Evolutionary conservation across 225 moss, liverwort and hornwort species (phyloP), one percentile per base, ranked within the genome.

Genomic region (Asterella californica): DNA sequence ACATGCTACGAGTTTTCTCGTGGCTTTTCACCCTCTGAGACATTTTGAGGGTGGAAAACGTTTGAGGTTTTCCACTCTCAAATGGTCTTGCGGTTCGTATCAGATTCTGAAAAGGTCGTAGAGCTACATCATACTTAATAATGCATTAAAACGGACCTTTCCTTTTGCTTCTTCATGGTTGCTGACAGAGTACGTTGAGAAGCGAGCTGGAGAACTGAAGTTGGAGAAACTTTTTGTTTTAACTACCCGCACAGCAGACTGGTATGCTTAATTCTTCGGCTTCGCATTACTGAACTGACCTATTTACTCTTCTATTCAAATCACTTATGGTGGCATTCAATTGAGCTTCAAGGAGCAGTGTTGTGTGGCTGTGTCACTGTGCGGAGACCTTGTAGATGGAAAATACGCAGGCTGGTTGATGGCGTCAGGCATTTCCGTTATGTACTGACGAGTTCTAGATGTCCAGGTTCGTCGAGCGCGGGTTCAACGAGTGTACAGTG

Each of bases 231-330:
- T 95, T 60, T 95, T 95, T 60, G 91, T 95, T 67, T 84, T 95
- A 42, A 95, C 95, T 55, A 95, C 95, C 33, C 93, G 93, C 67
- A 94, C 95, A 66, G 90, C 95, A 75, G 95, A 96, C 69, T 93
- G 95, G 93, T 95, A 59, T 78, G 91, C 7, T 5, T n/a, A 0
- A 12, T 48, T 66, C 49, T 29, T 21, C 45, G 15, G 36, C 24
- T 21, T 52, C 17, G 32, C 77, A 72, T 72, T n/a, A 37, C 18
- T 38, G 10, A 14, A 70, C 71, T 75, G 68, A 42, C 25, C 38
- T 46, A 18, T 37, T 65, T 24, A 66, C 45, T 2, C 29, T 34
- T 21, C 53, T 27, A 32, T 24, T 36, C 10, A 0, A 61, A 19
- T 14, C 37, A 45, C 19, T 30, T 63, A 15, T 52, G 24, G 19